phyloP scores from a whole-genome alignment of 495 filamentous ascomycete species.

The Lasiosphaeriaceae sp. region DNA sequence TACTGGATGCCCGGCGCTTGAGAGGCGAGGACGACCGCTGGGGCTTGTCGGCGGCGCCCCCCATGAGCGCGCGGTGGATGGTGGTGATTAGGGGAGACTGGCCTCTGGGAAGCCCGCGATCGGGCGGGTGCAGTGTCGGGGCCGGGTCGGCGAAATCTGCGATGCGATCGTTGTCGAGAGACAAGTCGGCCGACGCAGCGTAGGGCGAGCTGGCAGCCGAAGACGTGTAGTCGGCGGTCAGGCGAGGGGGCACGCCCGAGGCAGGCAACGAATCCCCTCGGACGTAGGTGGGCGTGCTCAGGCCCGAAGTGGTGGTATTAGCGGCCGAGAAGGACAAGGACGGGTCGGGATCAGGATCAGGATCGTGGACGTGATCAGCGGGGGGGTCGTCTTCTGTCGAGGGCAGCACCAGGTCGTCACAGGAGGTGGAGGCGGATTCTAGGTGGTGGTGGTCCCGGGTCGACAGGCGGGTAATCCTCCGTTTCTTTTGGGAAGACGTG shows the following conservation, averaged over 20 bases:
- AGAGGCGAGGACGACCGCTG: conserved; percentile 53
- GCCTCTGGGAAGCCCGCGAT: conserved; percentile 21
- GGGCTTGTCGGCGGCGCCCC: conserved; percentile 46
- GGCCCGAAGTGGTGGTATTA: conserved; percentile 31
- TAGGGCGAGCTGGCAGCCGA: conserved; percentile 64
- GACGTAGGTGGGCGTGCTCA: conserved; percentile 52
- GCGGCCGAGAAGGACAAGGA: conserved; percentile 36
- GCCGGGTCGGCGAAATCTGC: conserved; percentile 41
- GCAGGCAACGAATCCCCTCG: conserved; percentile 54
- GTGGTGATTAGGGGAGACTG: conserved; percentile 40
- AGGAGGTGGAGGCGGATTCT: conserved; percentile 22
- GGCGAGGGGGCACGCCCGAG: conserved; percentile 44
- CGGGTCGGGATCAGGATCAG: conserved; percentile 7
- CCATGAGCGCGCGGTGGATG: conserved; percentile 48
- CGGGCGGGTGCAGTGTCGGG: conserved; percentile 19
- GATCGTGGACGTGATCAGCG: conserved; percentile 2
- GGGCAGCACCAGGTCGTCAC: conserved; percentile 41
- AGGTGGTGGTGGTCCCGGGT: conserved; percentile 29
- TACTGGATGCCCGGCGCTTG: conserved; percentile 52
- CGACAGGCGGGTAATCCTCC: conserved; percentile 66
- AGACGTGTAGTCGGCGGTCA: conserved; percentile 50
- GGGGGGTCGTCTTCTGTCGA: conserved; percentile 47
- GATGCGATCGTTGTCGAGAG: conserved; percentile 58
- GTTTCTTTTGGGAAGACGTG: conserved; percentile 89
- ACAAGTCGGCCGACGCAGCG: conserved; percentile 68